These are phyloP conservation scores for Sonneratia caseolaris DNA, from an alignment of 345 rosid genomes.

Conservation along the genomic window DNA sequence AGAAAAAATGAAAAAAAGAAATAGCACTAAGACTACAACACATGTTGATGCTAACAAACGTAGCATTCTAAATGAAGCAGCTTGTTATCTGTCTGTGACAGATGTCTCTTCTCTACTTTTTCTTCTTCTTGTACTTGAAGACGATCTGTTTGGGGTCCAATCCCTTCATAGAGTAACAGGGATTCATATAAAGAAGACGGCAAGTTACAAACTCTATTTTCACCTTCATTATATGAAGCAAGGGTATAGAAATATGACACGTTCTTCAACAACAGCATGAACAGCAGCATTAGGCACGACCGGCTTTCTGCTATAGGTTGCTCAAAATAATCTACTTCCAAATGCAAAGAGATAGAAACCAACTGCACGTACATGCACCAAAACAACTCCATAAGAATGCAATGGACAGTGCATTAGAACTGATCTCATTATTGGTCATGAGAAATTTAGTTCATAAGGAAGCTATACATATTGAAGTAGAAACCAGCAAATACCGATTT, in stretches of 20 bases:
- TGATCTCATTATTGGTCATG: not conserved
- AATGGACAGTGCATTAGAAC: not conserved
- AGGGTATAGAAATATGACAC: slow-evolving; percentile 24
- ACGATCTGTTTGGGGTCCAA: slow-evolving; percentile 67
- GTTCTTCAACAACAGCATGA: slow-evolving; percentile 91
- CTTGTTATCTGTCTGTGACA: slow-evolving; percentile 84
- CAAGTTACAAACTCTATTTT: not conserved
- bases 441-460: not conserved
- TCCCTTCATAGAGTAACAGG: slow-evolving; percentile 44
- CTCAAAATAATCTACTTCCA: slow-evolving; percentile 46
- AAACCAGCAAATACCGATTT: not conserved
- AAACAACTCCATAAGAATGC: not conserved
- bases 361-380: not conserved
- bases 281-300: slow-evolving; percentile 87
- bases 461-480: not conserved
- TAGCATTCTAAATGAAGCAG: not conserved
- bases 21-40: too few species aligned
- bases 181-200: not conserved
- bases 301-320: slow-evolving; percentile 84
- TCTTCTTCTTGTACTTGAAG: slow-evolving; percentile 95
- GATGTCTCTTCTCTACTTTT: slow-evolving; percentile 84
- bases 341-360: not conserved
- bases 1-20: too few species aligned
- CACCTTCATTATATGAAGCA: not conserved
- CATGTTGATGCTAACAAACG: not conserved